Conservation (phyloP, 371 early-diverging fungal genomes). For the Mitosporidium daphniae region DNA sequence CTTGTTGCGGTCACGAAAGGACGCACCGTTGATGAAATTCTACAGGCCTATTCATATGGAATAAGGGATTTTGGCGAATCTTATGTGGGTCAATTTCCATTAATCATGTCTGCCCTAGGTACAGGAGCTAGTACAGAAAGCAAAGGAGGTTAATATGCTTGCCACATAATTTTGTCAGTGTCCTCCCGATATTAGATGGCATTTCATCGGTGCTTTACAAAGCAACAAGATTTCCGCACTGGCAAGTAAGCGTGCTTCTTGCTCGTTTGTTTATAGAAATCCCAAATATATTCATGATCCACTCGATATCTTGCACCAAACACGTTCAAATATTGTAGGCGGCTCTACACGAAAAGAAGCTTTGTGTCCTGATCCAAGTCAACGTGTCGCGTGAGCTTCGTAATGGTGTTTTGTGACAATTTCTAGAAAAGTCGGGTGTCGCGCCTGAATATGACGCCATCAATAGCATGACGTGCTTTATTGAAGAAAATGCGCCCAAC, state of each 20-base stretch:
- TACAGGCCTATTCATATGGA: constrained; percentile 26
- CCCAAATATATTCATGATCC: too few species aligned
- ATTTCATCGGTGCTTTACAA: constrained; percentile 68
- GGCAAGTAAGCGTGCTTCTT: constrained; percentile 54
- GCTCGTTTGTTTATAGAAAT: constrained; percentile 8
- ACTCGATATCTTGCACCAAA: too few species aligned
- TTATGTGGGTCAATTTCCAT: constrained; percentile 18
- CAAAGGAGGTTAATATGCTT: constrained; percentile 13
- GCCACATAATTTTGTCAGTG: constrained; percentile 8
- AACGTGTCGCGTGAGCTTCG: too few species aligned
- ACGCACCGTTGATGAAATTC: constrained; percentile 36
- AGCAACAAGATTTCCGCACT: constrained; percentile 64
- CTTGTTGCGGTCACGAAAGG: constrained; percentile 68
- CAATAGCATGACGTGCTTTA: too few species aligned
- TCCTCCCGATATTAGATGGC: constrained; percentile 28
- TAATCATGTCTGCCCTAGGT: constrained; percentile 11
- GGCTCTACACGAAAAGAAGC: not conserved
- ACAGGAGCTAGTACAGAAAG: constrained; percentile 66
- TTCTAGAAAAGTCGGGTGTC: too few species aligned
- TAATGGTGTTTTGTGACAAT: too few species aligned
- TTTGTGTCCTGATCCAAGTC: not conserved
- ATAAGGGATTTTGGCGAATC: constrained; percentile 82
- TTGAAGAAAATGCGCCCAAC: too few species aligned
- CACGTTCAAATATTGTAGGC: not conserved
- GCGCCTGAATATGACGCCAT: too few species aligned